phyloP scores from a whole-genome alignment of 495 filamentous ascomycete species.

The Neurospora intermedia region DNA sequence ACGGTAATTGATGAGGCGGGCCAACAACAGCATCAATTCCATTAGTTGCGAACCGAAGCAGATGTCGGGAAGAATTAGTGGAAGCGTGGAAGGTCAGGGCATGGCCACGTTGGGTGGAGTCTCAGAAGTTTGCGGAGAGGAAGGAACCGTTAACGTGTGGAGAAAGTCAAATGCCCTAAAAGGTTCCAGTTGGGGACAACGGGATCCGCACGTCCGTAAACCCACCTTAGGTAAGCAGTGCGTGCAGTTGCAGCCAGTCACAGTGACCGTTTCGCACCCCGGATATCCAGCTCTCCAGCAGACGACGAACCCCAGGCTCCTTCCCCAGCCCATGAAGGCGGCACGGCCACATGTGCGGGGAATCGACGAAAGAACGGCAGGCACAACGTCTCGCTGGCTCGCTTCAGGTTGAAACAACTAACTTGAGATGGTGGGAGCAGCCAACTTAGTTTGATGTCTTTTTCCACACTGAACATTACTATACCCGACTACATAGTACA shows the following conservation, averaged over 20 bases:
- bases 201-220: not conserved
- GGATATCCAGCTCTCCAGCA: not conserved
- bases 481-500: too few relatives aligned
- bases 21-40: not conserved
- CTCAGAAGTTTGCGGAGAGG: not conserved
- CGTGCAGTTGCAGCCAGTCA: not conserved
- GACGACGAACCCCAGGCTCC: not conserved
- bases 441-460: too few relatives aligned
- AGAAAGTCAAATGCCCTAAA: not conserved
- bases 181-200: not conserved
- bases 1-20: not conserved
- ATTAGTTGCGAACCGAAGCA: not conserved
- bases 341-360: not conserved
- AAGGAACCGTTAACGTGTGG: not conserved
- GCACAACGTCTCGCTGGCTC: too few relatives aligned
- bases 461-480: too few relatives aligned
- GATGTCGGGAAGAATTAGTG: not conserved
- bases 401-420: too few relatives aligned
- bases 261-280: not conserved
- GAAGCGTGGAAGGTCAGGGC: not conserved
- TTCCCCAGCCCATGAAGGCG: not conserved
- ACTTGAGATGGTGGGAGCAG: too few relatives aligned
- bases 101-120: not conserved
- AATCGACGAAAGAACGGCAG: too few relatives aligned
- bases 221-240: too few relatives aligned